Conservation (phyloP, 306 rosid species). For the barrel medic (Medicago truncatula) region MtrunA17r5.0-ANR NC_053048.1:34333501-34334000, state of each 20-base stretch:
- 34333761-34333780: slow-evolving; percentile 11
- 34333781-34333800: slow-evolving; percentile 1
- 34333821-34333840: not conserved
- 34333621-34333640: slow-evolving; percentile 34
- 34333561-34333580: slow-evolving; percentile 33
- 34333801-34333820: not conserved
- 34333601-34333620: slow-evolving; percentile 27
- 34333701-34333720: slow-evolving; percentile 8
- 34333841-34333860: not conserved
- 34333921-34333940: not conserved
- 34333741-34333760: not conserved
- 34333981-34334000: not conserved
- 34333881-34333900: not conserved
- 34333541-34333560: slow-evolving; percentile 27
- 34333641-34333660: slow-evolving; percentile 5
- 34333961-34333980: not conserved
- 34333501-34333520: slow-evolving; percentile 33
- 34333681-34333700: not conserved
- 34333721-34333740: not conserved
- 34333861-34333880: not conserved
- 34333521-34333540: slow-evolving; percentile 22
- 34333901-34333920: not conserved
- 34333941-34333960: not conserved
- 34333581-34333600: slow-evolving; percentile 41
- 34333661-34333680: not conserved